These are phyloP conservation scores for Sphaceloma murrayae DNA, from an alignment of 2,329 filamentous ascomycete species.

Conservation along the genomic window DNA sequence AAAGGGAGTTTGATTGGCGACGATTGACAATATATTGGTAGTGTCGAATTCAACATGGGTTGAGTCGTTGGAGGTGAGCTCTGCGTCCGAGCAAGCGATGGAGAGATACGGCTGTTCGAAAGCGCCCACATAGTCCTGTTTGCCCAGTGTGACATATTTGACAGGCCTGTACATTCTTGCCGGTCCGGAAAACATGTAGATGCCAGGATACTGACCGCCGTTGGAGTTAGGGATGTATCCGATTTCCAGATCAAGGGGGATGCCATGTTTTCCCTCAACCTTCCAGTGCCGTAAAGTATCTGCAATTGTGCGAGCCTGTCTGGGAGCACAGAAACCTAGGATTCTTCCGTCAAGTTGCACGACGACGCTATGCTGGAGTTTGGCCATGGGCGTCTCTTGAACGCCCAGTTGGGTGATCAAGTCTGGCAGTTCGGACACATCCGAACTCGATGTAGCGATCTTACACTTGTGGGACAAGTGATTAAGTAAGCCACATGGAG, in stretches of 20 bases:
- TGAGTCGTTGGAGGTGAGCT: slow-evolving; percentile 77
- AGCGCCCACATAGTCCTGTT: slow-evolving; percentile 79
- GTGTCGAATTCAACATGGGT: slow-evolving; percentile 92
- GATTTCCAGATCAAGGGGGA: slow-evolving; percentile 80
- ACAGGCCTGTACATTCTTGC: slow-evolving; percentile 84
- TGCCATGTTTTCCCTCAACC: slow-evolving; percentile 70
- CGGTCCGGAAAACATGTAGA: slow-evolving; percentile 83
- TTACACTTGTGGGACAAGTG: slow-evolving; percentile 93
- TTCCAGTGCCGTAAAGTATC: slow-evolving; percentile 93
- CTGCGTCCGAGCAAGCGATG: slow-evolving; percentile 80
- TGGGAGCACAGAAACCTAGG: slow-evolving; percentile 79
- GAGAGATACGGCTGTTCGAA: slow-evolving; percentile 98
- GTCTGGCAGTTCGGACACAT: slow-evolving; percentile 64
- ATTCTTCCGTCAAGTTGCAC: slow-evolving; percentile 87
- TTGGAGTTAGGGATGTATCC: slow-evolving; percentile 81
- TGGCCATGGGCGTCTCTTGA: slow-evolving; percentile 63
- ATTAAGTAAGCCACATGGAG: slow-evolving; percentile 87
- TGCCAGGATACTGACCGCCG: slow-evolving; percentile 88
- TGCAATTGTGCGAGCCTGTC: slow-evolving; percentile 68
- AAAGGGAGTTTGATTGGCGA: slow-evolving; percentile 98
- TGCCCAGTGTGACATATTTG: slow-evolving; percentile 80
- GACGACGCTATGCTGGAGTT: slow-evolving; percentile 72
- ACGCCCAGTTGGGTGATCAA: slow-evolving; percentile 73
- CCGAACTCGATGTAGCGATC: slow-evolving; percentile 65
- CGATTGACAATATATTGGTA: slow-evolving; percentile 92